A percentile compares a stretch with the other conserved stretches of the same genome.
Evolutionary conservation across 202 grass and related monocot species (phyloP).

Genomic region (Dendrocalamus latiflorus): DNA sequence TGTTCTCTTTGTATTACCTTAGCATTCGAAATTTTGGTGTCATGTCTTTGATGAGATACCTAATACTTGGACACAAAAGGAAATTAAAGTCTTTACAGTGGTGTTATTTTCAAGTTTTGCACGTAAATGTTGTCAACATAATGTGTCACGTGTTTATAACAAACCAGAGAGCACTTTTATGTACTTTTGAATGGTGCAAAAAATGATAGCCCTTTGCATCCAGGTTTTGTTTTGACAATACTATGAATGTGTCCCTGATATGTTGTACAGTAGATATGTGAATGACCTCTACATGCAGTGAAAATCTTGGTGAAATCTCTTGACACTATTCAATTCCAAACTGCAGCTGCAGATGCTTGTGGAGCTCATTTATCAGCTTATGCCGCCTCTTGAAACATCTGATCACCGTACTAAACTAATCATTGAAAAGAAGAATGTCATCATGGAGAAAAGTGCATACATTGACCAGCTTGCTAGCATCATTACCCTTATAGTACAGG

Average conservation of each 20-base stretch:
- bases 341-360: slow-evolving; percentile 47
- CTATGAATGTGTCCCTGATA: background rate
- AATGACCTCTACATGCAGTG: background rate
- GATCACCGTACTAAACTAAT: slow-evolving; percentile 6
- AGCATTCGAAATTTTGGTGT: background rate
- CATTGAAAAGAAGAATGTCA: slow-evolving; percentile 35
- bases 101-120: background rate
- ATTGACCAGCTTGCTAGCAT: slow-evolving; percentile 38
- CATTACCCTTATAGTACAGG: slow-evolving; percentile 39
- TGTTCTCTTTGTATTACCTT: background rate
- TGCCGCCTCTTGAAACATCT: slow-evolving; percentile 18
- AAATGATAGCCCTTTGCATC: background rate
- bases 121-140: background rate
- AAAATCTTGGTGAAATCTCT: background rate
- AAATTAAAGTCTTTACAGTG: background rate
- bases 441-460: slow-evolving; percentile 18
- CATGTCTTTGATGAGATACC: background rate
- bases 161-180: background rate
- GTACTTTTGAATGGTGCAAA: background rate
- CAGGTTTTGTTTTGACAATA: background rate
- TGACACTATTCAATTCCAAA: slow-evolving; percentile 20
- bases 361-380: slow-evolving; percentile 41
- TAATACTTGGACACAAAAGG: background rate
- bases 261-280: background rate
- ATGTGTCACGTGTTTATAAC: too few relatives aligned